Evolutionary conservation across 192 early-diverging fungal species (phyloP).

Genomic region (Cladochytrium replicatum): DNA sequence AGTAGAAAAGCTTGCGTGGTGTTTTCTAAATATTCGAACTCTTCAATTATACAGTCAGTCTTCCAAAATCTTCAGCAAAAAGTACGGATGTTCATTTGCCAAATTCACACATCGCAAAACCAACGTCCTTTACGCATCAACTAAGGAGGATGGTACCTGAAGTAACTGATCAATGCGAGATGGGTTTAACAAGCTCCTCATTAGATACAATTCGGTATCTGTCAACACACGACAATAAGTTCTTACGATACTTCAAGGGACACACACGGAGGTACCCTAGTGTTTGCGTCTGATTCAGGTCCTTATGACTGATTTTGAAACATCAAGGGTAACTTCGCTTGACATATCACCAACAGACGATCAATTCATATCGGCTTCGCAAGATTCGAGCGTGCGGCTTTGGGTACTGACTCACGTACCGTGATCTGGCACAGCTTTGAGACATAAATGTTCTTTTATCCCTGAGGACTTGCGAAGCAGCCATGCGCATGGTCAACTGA

Average conservation of each 20-base stretch:
- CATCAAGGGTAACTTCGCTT: conserved; percentile 66
- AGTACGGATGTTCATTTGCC: conserved; percentile 85
- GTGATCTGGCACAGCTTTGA: too few species aligned
- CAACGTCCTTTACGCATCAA: conserved; percentile 82
- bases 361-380: conserved; percentile 63
- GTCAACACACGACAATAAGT: conserved; percentile 91
- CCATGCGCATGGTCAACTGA: too few species aligned
- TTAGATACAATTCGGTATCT: conserved; percentile 89
- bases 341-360: conserved; percentile 81
- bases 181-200: not conserved
- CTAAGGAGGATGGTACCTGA: conserved; percentile 74
- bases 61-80: conserved; percentile 88
- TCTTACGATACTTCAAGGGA: conserved; percentile 84
- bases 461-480: too few species aligned
- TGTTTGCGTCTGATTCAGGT: not conserved
- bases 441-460: too few species aligned
- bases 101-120: conserved; percentile 75
- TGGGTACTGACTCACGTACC: conserved; percentile 51
- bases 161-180: not conserved
- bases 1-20: too few species aligned
- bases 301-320: too few species aligned
- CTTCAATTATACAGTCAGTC: too few species aligned
- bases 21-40: too few species aligned
- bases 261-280: conserved; percentile 56
- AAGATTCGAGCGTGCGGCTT: conserved; percentile 67